A percentile compares a stretch with the other conserved stretches of the same genome.
phyloP scores from a whole-genome alignment of 2,329 filamentous ascomycete genomes.

The Cladosporium sp. region DNA sequence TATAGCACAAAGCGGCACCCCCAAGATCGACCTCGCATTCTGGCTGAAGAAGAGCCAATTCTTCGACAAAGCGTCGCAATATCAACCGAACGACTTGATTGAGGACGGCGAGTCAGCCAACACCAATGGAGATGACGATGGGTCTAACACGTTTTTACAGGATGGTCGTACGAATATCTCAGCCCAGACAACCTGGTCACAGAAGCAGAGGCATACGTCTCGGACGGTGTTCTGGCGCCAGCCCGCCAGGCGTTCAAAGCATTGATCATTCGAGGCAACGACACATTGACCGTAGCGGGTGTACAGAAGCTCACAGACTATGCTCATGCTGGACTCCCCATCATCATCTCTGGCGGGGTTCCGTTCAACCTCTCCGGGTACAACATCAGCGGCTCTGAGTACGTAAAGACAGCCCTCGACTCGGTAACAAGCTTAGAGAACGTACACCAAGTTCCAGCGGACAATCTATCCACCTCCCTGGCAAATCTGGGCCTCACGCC shows the following conservation, averaged over 20 bases:
- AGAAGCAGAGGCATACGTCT: constrained; percentile 36
- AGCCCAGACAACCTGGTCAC: constrained; percentile 41
- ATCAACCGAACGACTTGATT: constrained; percentile 25
- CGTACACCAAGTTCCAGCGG: constrained; percentile 32
- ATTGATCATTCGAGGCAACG: constrained; percentile 36
- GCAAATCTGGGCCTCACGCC: constrained; percentile 31
- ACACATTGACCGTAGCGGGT: constrained; percentile 35
- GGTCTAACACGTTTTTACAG: constrained; percentile 30
- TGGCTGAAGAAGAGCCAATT: constrained; percentile 28
- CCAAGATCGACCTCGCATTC: constrained; percentile 41
- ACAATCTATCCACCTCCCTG: constrained; percentile 31
- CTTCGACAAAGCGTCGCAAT: constrained; percentile 14
- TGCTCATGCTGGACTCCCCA: constrained; percentile 38
- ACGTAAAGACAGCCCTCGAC: constrained; percentile 20
- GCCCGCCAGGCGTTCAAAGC: constrained; percentile 40
- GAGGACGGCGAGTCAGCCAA: constrained; percentile 16
- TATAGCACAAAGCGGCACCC: constrained; percentile 37
- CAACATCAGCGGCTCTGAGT: constrained; percentile 15
- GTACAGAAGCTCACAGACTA: constrained; percentile 33
- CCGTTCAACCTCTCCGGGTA: constrained; percentile 24
- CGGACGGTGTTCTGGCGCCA: constrained; percentile 36
- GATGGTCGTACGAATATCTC: constrained; percentile 40
- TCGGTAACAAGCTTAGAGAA: constrained; percentile 29
- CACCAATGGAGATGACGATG: neutral
- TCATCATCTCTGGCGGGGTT: constrained; percentile 39